Evolutionary conservation across 2,329 filamentous ascomycete genomes (phyloP), one percentile per base, ranked within the genome.

Genomic region (Fusarium torulosum): DNA sequence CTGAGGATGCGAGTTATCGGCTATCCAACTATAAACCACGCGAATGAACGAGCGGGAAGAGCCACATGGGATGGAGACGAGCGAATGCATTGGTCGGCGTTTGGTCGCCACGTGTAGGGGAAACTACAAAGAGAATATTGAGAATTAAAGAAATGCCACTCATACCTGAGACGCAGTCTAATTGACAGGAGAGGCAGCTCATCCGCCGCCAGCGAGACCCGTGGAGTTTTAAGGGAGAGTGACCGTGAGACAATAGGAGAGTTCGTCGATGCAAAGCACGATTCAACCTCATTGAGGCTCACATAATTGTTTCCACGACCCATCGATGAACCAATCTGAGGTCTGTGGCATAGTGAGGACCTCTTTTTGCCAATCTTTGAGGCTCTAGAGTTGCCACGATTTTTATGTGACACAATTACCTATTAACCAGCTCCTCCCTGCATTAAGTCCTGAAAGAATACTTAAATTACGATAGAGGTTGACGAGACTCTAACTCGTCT

Each of bases 131-230:
- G 61, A 72, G 51, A 71, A 38, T 59, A 72, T 69, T 66, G 64
- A 73, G 69, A 73, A 73, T 72, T 44, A 73, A 73, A 66, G 43
- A 72, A 70, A 70, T 72, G 63, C 67, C 69, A 70, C 59, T 72
- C 67, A 62, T 53, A 35, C 45, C 20, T 33, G 56, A 43, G 37
- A 25, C 35, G 42, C 35, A 40, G 42, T 35, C n/a, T 53, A 50
- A 42, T 41, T 57, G 25, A 54, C 53, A 21, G 20, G 13, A 38
- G 14, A 38, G 33, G 19, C 3, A 14, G 27, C 29, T 35, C 44
- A 54, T 44, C 44, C 49, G 40, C 50, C 23, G 49, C 25, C 11
- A 35, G 17, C 21, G 33, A 31, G 37, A 25, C 10, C 29, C 43
- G 25, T 42, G 25, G 45, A 33, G 43, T 14, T 53, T 42, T 9